Base-by-base conservation (phyloP, 148 eudicot species). In the Diospyros kaki region DNA sequence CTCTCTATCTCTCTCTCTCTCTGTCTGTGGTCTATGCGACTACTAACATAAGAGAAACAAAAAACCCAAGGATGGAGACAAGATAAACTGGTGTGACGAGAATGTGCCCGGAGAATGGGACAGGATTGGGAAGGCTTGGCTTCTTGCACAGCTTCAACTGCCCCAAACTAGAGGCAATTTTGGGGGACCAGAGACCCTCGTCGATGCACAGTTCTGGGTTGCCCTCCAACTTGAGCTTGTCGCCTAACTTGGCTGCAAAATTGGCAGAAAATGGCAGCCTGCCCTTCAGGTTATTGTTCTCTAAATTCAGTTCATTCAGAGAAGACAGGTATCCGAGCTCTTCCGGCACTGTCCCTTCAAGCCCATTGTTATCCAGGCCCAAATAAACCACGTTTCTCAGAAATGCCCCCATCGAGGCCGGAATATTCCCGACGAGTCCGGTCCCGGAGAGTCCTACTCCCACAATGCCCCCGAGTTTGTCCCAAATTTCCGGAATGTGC, bases 401-500 rank as follows among this genome's bases (percentile, higher is more conserved):
- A 82, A 81, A 80, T 67, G 81, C 76, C 87, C 92, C 98, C 90
- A 91, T 93, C 0, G 94, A 91, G 68, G 69, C 28, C 6, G 98
- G 98, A 39, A 93, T 91, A 14, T 84, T 75, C 39, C 98, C 98
- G 14, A 84, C 78, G 0, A 93, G 88, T 8, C 97, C 97, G 1
- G 85, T 66, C 7, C 77, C 74, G 0, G 98, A 93, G 4, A 93
- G 72, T 53, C 92, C 92, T 8, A 93, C 84, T 46, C 89, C 89
- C 63, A 77, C 13, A 72, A 93, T 75, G 60, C 91, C 91, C 91
- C 86, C 77, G 0, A 93, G 87, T 1, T 84, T 87, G 12, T 87
- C 87, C 93, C 94, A 93, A 71, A 93, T 93, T 68, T 93, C 94
- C 64, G 97, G 98, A 64, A 93, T 89, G 58, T 44, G 60, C 88